Evolutionary conservation across 768 basidiomycete genomes (phyloP).

Genomic region (Kwoniella bestiolae): DNA sequence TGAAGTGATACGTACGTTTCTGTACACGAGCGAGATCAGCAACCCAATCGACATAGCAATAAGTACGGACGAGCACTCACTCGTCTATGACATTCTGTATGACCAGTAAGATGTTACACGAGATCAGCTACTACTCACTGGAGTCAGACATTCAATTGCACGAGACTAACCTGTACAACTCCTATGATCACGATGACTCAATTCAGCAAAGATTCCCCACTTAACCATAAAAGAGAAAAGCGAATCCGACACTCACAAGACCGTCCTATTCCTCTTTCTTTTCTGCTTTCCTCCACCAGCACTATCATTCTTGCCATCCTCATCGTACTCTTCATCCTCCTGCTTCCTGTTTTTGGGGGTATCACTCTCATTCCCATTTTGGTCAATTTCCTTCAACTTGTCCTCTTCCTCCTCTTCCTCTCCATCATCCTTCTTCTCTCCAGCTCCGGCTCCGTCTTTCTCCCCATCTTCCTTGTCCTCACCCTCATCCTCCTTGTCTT

Average conservation of each 20-base stretch:
- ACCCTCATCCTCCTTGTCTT: conserved; percentile 2
- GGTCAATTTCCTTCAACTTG: conserved; percentile 11
- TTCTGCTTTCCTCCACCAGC: conserved; percentile 32
- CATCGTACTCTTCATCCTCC: conserved; percentile 17
- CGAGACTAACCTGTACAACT: conserved; percentile 52
- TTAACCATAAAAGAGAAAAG: not conserved
- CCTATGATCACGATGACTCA: too few species aligned
- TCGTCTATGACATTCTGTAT: conserved; percentile 51
- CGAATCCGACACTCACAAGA: conserved; percentile 34
- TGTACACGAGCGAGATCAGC: conserved; percentile 19
- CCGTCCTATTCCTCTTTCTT: conserved; percentile 47
- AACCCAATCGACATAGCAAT: not conserved
- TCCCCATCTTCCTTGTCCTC: conserved; percentile 12
- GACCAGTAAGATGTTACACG: not conserved
- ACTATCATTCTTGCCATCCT: conserved; percentile 16
- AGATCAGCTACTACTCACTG: too few species aligned
- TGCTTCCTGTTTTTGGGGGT: not conserved
- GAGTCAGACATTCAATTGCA: too few species aligned
- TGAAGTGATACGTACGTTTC: conserved; percentile 42
- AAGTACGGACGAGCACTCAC: conserved; percentile 27
- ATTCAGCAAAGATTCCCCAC: too few species aligned
- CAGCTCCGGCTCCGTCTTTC: conserved; percentile 5
- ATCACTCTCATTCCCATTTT: not conserved
- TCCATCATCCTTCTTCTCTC: not conserved
- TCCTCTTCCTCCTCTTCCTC: conserved; percentile 2